Base-by-base conservation (phyloP, 225 moss, liverwort and hornwort genomes). In the Pseudoscleropodium purum region DNA sequence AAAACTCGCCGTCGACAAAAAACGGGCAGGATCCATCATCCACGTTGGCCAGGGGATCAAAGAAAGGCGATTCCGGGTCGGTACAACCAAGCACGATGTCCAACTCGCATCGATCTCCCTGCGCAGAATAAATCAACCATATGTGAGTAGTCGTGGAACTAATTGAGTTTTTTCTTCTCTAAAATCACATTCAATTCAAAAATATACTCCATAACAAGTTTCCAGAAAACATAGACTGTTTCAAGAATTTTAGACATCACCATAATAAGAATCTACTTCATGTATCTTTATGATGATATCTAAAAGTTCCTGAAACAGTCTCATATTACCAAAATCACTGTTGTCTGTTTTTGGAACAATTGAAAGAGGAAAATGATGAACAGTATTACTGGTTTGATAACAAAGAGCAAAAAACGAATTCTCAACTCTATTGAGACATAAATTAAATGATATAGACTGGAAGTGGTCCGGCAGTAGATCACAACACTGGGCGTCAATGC, bases 11-110 rank as follows among this genome's bases (percentile, higher is more conserved):
- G 62, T 96, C 95, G 73, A 75, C 83, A 47, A 93, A 13, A 81
- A 84, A 95, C n/a, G 95, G 93, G 91, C 97, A 98, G 68, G 97
- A 96, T 57, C 95, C 98, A 88, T 98, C 96, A n/a, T 97, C 95
- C 79, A 96, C 95, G 87, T 93, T 98, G 51, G 98, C 97, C 67
- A 98, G 89, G 56, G 98, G 95, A 76, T 98, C 87, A 79, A 84
- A 98, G 88, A 94, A 96, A 36, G 97, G 97, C 65, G 94, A 94
- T n/a, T 94, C 94, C 49, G 90, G 95, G 91, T 98, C 95, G 83
- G 95, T 98, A 87, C 98, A 98, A 47, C 98, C 98, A 76, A 86
- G 94, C 60, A 96, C 97, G 37, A 95, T 93, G 83, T 98, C 97
- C 72, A 98, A 92, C 5, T 98, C 97, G 88, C 97, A 97, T 68